Evolutionary conservation across 2,329 filamentous ascomycete genomes (phyloP).

Genomic region (Cladophialophora psammophila): DNA sequence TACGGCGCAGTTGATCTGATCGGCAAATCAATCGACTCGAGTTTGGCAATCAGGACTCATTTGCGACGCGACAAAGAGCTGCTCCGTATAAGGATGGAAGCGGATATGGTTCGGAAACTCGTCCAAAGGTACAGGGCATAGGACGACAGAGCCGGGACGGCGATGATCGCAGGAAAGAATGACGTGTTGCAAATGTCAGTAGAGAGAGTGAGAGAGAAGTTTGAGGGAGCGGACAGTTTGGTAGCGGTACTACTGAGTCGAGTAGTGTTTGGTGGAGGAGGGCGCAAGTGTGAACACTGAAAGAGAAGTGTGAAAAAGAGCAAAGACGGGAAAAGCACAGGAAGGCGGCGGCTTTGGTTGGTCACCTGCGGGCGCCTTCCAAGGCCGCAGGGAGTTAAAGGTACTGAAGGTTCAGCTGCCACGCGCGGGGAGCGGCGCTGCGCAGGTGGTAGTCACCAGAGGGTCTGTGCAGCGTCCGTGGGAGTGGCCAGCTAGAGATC

Average conservation of each 20-base stretch:
- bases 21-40: neutral
- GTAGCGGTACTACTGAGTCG: neutral
- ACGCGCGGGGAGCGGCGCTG: conserved; percentile 11
- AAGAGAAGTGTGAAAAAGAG: neutral
- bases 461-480: neutral
- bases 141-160: neutral
- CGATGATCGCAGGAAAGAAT: conserved; percentile 9
- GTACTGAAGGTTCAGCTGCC: conserved; percentile 20
- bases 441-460: neutral
- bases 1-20: neutral
- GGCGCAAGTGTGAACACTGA: neutral
- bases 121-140: neutral
- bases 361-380: conserved; percentile 10
- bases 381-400: neutral
- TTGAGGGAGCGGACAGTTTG: conserved; percentile 1
- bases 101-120: conserved; percentile 3
- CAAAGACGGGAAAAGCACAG: conserved; percentile 1
- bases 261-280: conserved; percentile 6
- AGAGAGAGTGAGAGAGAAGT: neutral
- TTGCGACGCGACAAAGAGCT: conserved; percentile 15
- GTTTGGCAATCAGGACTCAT: neutral
- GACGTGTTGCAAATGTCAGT: conserved; percentile 2
- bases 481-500: neutral
- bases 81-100: neutral
- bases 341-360: conserved; percentile 6